Evolutionary conservation across 257 asterid genomes (phyloP), one percentile per base, ranked within the genome.

Genomic region (Solanum lycopersicoides): DNA sequence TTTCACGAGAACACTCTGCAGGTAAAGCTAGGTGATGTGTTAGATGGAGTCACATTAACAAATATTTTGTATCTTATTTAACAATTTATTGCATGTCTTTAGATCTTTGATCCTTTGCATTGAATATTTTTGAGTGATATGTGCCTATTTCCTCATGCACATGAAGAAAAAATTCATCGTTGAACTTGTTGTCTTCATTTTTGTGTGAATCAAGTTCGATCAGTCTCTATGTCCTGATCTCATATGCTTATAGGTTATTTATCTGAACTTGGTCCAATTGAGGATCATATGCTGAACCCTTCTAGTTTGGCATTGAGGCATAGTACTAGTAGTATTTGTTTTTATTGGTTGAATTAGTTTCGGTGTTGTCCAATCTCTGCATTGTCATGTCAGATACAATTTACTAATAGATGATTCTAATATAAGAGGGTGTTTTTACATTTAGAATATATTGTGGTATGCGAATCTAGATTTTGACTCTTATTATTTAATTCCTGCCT

Each of bases 1-100:
- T 95, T 95, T 89, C 98, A 93, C 71, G 93, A 92, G 72, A 90
- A 93, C 86, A 71, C 79, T 79, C 88, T 95, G 74, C 95, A 94
- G 98, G 98, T 95, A 90, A 89, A 47, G 30, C 39, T 86, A 32
- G 13, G 82, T 77, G 83, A 89, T 60, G 71, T 66, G 72, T 80
- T 16, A 42, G 79, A 32, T 50, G 39, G n/a, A 42, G 45, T 16
- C 45, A 85, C 7, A 12, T 32, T 68, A 47, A 12, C 53, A 66
- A 69, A 41, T n/a, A 71, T 85, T 85, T 35, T 85, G 82, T 41
- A 44, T 85, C 30, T 42, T 71, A 12, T 16, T 66, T 45, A 34
- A 45, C 65, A 71, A 35, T 47, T 66, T 16, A 30, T 45, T 79
- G 66, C 84, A 71, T 39, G 30, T 11, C 14, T 13, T 75, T 18